A percentile compares a stretch with the other conserved stretches of the same genome.
Evolutionary conservation across 768 basidiomycete species (phyloP).

Genomic region (Chiua virens): DNA sequence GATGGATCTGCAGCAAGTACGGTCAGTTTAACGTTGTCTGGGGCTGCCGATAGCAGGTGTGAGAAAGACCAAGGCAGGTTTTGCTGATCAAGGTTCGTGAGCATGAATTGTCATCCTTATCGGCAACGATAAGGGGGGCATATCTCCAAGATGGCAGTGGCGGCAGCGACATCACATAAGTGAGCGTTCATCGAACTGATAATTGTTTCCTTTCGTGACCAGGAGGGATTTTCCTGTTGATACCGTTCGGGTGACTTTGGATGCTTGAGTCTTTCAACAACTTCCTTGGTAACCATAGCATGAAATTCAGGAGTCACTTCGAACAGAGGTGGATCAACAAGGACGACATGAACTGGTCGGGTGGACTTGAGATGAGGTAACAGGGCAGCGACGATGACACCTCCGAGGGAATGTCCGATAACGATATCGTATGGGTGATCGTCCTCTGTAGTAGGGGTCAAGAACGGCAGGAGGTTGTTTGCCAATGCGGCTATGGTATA

Average conservation of each 20-base stretch:
- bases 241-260: neutral
- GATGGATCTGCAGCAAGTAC: conserved; percentile 7
- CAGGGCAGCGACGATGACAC: conserved; percentile 8
- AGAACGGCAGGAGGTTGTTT: conserved; percentile 10
- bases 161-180: conserved; percentile 6
- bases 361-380: conserved; percentile 13
- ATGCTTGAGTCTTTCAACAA: neutral
- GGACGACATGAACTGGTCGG: conserved; percentile 8
- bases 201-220: conserved; percentile 3
- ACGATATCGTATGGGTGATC: conserved; percentile 11
- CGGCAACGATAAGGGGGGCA: neutral
- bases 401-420: conserved; percentile 24
- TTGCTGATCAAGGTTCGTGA: conserved; percentile 11
- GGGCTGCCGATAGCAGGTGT: neutral
- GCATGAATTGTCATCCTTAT: neutral
- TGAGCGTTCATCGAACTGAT: neutral
- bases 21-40: neutral
- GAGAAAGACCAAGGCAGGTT: conserved; percentile 18
- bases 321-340: conserved; percentile 21
- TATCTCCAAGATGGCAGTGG: conserved; percentile 9
- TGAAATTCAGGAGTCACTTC: neutral
- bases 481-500: conserved; percentile 14
- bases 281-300: neutral
- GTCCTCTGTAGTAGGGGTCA: neutral
- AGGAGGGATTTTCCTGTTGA: neutral